A percentile compares a stretch with the other conserved stretches of the same genome.
Conservation (phyloP, 192 early-diverging fungal genomes). For the Dissophora ornata region DNA sequence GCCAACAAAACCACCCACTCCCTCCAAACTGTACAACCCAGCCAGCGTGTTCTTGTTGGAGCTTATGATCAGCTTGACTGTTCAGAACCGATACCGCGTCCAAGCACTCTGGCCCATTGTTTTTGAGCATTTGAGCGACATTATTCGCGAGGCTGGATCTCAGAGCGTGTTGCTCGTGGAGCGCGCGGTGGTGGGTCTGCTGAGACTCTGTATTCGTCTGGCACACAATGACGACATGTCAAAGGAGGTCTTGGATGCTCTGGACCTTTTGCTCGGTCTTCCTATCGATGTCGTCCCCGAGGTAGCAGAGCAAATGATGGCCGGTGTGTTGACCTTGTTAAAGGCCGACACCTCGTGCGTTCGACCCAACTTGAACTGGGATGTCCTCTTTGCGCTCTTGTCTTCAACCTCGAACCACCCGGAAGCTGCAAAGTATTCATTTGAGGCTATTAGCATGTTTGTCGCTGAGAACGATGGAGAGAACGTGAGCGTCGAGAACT, state of each 20-base stretch:
- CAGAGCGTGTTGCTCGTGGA: conserved; percentile 78
- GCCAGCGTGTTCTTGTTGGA: conserved; percentile 82
- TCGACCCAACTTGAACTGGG: conserved; percentile 58
- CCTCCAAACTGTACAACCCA: conserved; percentile 64
- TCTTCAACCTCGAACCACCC: conserved; percentile 67
- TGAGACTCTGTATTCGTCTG: conserved; percentile 75
- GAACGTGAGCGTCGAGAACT: conserved; percentile 69
- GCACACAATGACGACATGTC: conserved; percentile 73
- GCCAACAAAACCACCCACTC: conserved; percentile 23
- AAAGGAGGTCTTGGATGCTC: conserved; percentile 61
- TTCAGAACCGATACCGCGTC: conserved; percentile 83
- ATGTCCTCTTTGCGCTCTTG: conserved; percentile 65
- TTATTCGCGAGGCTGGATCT: conserved; percentile 73
- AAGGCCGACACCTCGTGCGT: conserved; percentile 65
- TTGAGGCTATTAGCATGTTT: conserved; percentile 71
- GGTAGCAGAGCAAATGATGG: conserved; percentile 83
- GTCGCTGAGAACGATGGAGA: conserved; percentile 62
- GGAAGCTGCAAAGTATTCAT: conserved; percentile 69
- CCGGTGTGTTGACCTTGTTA: conserved; percentile 74
- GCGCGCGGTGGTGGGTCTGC: conserved; percentile 78
- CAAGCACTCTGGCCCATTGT: conserved; percentile 70
- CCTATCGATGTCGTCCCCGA: conserved; percentile 68
- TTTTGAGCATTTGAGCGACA: conserved; percentile 74
- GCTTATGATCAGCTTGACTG: conserved; percentile 76
- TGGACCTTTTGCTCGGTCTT: conserved; percentile 66